These are phyloP conservation scores for Phytophthora litchii DNA, from an alignment of 352 stramenopile genomes.

Conservation along the genomic window DNA sequence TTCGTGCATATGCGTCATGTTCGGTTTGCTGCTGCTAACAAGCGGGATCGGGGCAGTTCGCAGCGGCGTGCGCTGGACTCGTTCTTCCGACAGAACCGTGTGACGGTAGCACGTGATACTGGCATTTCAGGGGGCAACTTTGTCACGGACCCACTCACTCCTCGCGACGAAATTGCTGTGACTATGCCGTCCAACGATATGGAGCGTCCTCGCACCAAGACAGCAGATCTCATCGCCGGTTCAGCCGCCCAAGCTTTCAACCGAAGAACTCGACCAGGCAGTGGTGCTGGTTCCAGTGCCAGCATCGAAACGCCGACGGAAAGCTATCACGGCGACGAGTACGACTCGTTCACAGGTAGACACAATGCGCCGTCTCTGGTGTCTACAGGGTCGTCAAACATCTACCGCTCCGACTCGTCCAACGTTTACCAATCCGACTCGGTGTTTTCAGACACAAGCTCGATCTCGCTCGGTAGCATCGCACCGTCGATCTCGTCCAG, in stretches of 20 bases:
- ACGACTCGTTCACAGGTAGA: constrained; percentile 37
- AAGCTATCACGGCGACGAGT: constrained; percentile 25
- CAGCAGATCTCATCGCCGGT: constrained; percentile 21
- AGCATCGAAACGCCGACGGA: constrained; percentile 38
- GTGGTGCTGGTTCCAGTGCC: constrained; percentile 2
- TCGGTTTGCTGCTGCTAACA: constrained; percentile 28
- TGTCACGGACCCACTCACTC: constrained; percentile 38
- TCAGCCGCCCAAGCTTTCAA: constrained; percentile 31
- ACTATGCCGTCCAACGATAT: constrained; percentile 26
- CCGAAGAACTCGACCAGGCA: constrained; percentile 10
- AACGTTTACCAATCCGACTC: constrained; percentile 15
- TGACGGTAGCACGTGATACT: constrained; percentile 36
- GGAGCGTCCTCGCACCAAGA: constrained; percentile 9
- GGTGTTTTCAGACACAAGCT: constrained; percentile 24
- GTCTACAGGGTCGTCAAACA: constrained; percentile 11
- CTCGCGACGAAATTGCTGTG: constrained; percentile 41
- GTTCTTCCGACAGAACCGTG: constrained; percentile 57
- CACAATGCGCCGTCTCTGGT: constrained; percentile 8
- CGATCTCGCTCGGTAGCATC: constrained; percentile 29
- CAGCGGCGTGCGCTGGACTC: constrained; percentile 57
- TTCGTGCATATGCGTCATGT: constrained; percentile 57
- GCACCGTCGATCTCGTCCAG: constrained; percentile 16
- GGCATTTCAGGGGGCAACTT: constrained; percentile 30
- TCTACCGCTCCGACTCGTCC: constrained; percentile 8
- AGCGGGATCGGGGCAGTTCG: constrained; percentile 36